These are phyloP conservation scores for Penstemon eatonii DNA, from an alignment of 257 asterid species.

Conservation along the genomic window DNA sequence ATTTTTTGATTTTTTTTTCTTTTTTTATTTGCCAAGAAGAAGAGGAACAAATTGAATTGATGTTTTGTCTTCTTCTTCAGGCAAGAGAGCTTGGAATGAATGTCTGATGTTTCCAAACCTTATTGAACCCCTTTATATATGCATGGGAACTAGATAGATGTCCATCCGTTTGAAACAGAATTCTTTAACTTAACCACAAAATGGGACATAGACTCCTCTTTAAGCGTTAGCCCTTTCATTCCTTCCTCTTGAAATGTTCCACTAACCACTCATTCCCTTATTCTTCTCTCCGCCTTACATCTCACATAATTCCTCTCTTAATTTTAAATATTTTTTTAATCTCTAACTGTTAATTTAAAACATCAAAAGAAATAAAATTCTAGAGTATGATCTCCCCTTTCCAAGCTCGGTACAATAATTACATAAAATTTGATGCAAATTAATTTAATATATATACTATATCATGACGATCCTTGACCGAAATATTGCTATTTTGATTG, in stretches of 20 bases:
- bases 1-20: neutral
- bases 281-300: too few species aligned
- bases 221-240: neutral
- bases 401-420: too few species aligned
- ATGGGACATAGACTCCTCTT: neutral
- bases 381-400: too few species aligned
- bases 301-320: too few species aligned
- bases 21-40: slow-evolving; percentile 27
- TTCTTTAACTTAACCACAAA: neutral
- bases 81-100: slow-evolving; percentile 17
- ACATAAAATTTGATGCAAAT: too few species aligned
- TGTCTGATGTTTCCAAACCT: neutral
- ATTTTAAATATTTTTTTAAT: too few species aligned
- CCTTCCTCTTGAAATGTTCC: neutral
- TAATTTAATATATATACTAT: too few species aligned
- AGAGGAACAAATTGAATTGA: slow-evolving; percentile 13
- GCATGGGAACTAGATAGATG: neutral
- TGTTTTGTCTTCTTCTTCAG: slow-evolving; percentile 30
- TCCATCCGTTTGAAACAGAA: neutral
- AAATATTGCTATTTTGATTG: too few species aligned
- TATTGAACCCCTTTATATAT: neutral
- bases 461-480: too few species aligned
- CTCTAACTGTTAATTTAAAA: too few species aligned
- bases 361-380: too few species aligned
- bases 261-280: too few species aligned